Conservation (phyloP, 495 filamentous ascomycete species). For the Neurospora discreta region DNA sequence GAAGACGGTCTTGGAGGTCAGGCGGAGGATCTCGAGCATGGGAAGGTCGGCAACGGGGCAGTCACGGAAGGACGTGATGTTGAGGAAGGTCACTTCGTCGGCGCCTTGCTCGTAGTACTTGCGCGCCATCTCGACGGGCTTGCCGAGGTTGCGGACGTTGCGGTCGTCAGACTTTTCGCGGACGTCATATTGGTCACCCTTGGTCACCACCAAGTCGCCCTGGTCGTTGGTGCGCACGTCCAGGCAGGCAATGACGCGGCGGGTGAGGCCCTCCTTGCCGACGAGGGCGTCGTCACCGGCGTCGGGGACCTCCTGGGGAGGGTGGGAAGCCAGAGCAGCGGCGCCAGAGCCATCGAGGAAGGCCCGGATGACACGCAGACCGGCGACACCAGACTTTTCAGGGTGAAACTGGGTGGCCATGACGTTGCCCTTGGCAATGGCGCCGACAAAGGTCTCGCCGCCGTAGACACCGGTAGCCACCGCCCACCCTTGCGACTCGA, state of each 20-base stretch:
- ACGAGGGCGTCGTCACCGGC: conserved; percentile 4
- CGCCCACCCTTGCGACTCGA: conserved; percentile 73
- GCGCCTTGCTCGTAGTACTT: conserved; percentile 95
- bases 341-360: conserved; percentile 63
- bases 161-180: conserved; percentile 75
- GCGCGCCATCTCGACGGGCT: conserved; percentile 88
- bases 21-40: conserved; percentile 86
- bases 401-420: conserved; percentile 96
- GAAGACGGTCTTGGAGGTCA: conserved; percentile 84
- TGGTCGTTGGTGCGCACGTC: conserved; percentile 95
- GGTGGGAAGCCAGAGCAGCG: conserved; percentile 20
- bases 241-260: conserved; percentile 86
- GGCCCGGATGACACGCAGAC: conserved; percentile 68
- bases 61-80: conserved; percentile 95
- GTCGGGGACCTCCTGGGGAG: conserved; percentile 1
- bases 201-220: conserved; percentile 93
- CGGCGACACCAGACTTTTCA: conserved; percentile 89
- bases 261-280: conserved; percentile 58
- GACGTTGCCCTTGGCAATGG: conserved; percentile 70
- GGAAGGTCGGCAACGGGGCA: conserved; percentile 84
- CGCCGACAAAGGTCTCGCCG: conserved; percentile 82
- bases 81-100: conserved; percentile 93
- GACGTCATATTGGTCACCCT: conserved; percentile 99
- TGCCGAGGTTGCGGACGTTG: conserved; percentile 83
- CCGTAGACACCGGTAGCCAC: conserved; percentile 85